Conservation (phyloP, 1,284 basidiomycete genomes). For the Melampsora larici-populina region DNA sequence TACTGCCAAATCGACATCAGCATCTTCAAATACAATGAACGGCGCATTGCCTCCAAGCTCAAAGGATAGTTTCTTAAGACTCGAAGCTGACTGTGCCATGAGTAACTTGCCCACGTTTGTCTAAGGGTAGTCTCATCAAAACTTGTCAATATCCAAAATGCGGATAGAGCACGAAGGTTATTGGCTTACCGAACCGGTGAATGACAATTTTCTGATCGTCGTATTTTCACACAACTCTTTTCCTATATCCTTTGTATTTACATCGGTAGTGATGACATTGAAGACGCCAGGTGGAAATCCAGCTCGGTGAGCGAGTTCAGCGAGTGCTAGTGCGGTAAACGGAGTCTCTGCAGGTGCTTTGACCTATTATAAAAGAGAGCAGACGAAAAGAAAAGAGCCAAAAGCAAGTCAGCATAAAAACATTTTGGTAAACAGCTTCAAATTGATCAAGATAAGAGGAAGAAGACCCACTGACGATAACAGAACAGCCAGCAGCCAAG, state of each 20-base stretch:
- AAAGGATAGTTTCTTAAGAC: conserved; percentile 85
- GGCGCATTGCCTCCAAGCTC: conserved; percentile 73
- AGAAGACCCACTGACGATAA: conserved; percentile 58
- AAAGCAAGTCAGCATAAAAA: background rate
- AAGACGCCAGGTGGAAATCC: conserved; percentile 92
- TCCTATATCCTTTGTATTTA: conserved; percentile 75
- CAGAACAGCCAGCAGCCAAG: conserved; percentile 87
- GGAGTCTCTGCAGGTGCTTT: conserved; percentile 96
- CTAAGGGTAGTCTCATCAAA: conserved; percentile 54
- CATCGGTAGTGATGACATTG: conserved; percentile 83
- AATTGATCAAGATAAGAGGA: background rate
- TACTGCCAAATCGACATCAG: conserved; percentile 89
- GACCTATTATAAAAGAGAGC: conserved; percentile 55
- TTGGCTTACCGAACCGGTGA: conserved; percentile 64
- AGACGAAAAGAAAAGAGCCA: background rate
- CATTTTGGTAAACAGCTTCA: background rate
- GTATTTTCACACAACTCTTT: conserved; percentile 60
- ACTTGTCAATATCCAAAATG: conserved; percentile 26
- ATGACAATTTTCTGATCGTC: conserved; percentile 78
- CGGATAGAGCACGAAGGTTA: background rate
- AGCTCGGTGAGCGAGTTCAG: conserved; percentile 76
- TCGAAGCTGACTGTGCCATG: conserved; percentile 74
- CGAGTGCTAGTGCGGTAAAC: conserved; percentile 83
- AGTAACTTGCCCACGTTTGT: conserved; percentile 87
- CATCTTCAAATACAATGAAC: conserved; percentile 96